Base-by-base conservation (phyloP, 2,329 filamentous ascomycete genomes). In the Cytospora paraplurivora region DNA sequence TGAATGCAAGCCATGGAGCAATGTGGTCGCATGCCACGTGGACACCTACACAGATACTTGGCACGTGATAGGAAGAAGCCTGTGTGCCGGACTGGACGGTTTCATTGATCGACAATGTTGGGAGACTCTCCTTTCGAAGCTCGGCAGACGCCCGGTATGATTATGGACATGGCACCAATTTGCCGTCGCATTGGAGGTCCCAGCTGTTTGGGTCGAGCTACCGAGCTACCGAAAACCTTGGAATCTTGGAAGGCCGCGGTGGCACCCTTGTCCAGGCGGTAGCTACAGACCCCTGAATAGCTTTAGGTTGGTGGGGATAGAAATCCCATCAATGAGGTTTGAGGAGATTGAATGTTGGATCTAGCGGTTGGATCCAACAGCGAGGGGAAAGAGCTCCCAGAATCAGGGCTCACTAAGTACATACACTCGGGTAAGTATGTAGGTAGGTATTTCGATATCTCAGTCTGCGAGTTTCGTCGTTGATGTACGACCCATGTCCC, bases 291-390 rank as follows among this genome's bases (percentile, higher is more conserved):
- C 4, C 12, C 3, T 12, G 1, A 3, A 32, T 51, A 27, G 33
- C 35, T 6, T 3, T 11, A 15, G 1, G 6, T 7, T 44, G 21
- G 35, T 44, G 35, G 33, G 44, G 27, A 13, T n/a, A 32, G 7
- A 54, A 60, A 34, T 47, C 47, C 58, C 58, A n/a, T 52, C 58
- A 60, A 60, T 60, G n/a, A 60, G 37, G 11, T 34, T 37, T 1
- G 3, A 53, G 33, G 11, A 11, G 17, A 10, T 4, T 7, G 1
- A 19, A 19, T 2, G 51, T 35, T 35, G 51, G 32, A 6, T 15
- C 35, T n/a, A 32, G 35, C 27, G 32, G 27, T 19, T 44, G 41
- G 6, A n/a, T 44, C 17, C 19, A 17, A 10, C n/a, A 44, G 41
- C 41, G 41, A 17, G 41, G 41, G 41, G 17, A 44, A 44, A 44